Evolutionary conservation across 805 yeast species (phyloP).

Genomic region (Metschnikowia sp.): DNA sequence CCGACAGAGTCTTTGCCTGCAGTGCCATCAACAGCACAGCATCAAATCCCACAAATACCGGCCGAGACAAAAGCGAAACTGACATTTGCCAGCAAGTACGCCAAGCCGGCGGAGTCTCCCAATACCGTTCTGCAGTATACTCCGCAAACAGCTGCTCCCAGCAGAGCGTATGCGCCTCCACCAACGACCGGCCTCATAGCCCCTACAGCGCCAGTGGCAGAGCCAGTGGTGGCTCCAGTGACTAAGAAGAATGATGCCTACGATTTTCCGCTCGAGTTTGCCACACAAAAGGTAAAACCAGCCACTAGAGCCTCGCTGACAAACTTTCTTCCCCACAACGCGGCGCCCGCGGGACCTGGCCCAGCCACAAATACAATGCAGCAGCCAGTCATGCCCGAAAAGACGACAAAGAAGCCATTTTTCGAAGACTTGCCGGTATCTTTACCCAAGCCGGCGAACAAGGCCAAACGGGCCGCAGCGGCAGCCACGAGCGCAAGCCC

Average conservation of each 20-base stretch:
- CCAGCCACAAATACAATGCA: not conserved
- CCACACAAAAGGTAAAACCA: slow-evolving; percentile 40
- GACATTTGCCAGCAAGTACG: slow-evolving; percentile 2
- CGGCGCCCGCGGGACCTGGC: not conserved
- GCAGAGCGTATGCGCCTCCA: slow-evolving; percentile 7
- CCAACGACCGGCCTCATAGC: slow-evolving; percentile 4
- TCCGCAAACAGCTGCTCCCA: not conserved
- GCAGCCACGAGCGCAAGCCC: slow-evolving; percentile 16
- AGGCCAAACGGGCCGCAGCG: slow-evolving; percentile 30
- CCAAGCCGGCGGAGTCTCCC: slow-evolving; percentile 4
- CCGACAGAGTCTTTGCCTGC: not conserved
- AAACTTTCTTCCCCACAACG: not conserved
- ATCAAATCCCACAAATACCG: not conserved
- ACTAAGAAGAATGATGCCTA: slow-evolving; percentile 59
- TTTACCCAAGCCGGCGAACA: slow-evolving; percentile 25
- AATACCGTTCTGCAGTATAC: slow-evolving; percentile 2
- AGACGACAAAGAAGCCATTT: slow-evolving; percentile 38
- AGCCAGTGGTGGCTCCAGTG: not conserved
- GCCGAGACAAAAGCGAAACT: slow-evolving; percentile 1
- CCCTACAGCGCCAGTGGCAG: not conserved
- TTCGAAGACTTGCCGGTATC: slow-evolving; percentile 56
- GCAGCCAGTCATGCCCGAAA: not conserved
- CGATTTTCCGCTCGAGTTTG: slow-evolving; percentile 62
- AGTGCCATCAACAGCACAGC: not conserved
- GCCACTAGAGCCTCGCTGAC: slow-evolving; percentile 31